Percentiles rank a stretch among this genome's conserved stretches.
Evolutionary conservation across 1,284 basidiomycete genomes (phyloP).

Genomic region (Rhodotorula glutinis): DNA sequence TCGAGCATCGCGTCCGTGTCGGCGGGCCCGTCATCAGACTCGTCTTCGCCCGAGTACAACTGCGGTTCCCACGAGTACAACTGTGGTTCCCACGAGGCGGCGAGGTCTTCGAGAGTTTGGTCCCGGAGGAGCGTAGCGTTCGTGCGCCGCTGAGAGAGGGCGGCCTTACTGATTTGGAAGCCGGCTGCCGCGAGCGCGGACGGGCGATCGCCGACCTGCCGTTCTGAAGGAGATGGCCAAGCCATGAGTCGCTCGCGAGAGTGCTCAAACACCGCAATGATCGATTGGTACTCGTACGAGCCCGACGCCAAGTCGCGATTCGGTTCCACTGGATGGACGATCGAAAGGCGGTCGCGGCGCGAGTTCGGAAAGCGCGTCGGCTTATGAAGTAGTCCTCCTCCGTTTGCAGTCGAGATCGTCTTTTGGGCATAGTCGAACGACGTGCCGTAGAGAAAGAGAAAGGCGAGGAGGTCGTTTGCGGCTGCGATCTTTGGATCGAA

Average conservation of each 20-base stretch:
- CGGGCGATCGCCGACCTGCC: background rate
- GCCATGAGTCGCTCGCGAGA: background rate
- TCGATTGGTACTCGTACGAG: background rate
- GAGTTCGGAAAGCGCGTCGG: background rate
- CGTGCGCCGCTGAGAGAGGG: background rate
- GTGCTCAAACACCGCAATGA: background rate
- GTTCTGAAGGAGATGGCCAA: background rate
- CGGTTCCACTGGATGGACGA: constrained; percentile 1
- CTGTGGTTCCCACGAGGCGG: background rate
- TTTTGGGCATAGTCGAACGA: background rate
- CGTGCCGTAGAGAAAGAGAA: constrained; percentile 3
- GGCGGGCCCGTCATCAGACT: too few relatives aligned
- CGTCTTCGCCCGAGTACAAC: too few relatives aligned
- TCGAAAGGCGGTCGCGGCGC: background rate
- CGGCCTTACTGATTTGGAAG: background rate
- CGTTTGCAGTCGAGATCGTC: constrained; percentile 3
- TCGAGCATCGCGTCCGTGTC: too few relatives aligned
- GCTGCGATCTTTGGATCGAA: background rate
- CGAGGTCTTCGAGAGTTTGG: too few relatives aligned
- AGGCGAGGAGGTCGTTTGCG: background rate
- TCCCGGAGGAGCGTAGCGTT: background rate
- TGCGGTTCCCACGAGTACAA: too few relatives aligned
- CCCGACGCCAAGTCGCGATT: constrained; percentile 4
- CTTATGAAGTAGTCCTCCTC: background rate
- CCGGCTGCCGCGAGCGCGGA: background rate